These are phyloP conservation scores for Citrus unshiu DNA, from an alignment of 345 rosid genomes.

Conservation along the genomic window DNA sequence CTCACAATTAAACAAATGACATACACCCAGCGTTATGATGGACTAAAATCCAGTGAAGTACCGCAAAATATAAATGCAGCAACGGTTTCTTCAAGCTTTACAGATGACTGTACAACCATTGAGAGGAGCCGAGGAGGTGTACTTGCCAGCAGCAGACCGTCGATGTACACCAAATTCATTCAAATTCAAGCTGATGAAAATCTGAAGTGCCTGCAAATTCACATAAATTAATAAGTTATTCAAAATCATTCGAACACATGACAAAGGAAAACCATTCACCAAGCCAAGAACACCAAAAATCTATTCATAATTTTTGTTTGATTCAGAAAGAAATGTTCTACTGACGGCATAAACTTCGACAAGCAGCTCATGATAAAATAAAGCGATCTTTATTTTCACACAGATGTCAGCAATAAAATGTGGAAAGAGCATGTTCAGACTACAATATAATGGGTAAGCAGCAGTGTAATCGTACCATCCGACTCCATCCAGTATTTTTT, in stretches of 20 bases:
- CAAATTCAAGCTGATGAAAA: background rate
- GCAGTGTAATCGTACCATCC: background rate
- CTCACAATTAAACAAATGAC: background rate
- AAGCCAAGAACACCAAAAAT: too few relatives aligned
- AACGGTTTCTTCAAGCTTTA: background rate
- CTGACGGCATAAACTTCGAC: too few relatives aligned
- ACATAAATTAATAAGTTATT: background rate
- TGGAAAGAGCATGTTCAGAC: background rate
- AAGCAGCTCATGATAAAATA: too few relatives aligned
- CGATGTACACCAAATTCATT: background rate
- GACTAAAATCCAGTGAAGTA: background rate
- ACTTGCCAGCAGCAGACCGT: background rate
- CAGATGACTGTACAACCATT: background rate
- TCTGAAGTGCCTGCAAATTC: background rate
- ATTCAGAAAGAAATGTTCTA: too few relatives aligned
- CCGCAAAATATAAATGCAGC: background rate
- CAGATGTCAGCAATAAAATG: too few relatives aligned
- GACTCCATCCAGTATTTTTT: background rate
- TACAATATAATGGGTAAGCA: too few relatives aligned
- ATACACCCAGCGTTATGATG: background rate
- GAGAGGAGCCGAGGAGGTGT: background rate
- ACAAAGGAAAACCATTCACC: background rate
- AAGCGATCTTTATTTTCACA: too few relatives aligned
- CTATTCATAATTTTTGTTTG: too few relatives aligned
- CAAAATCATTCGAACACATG: background rate